These are phyloP conservation scores for Mycosarcoma maydis DNA, from an alignment of 1,284 basidiomycete genomes.

Conservation along the genomic window DNA sequence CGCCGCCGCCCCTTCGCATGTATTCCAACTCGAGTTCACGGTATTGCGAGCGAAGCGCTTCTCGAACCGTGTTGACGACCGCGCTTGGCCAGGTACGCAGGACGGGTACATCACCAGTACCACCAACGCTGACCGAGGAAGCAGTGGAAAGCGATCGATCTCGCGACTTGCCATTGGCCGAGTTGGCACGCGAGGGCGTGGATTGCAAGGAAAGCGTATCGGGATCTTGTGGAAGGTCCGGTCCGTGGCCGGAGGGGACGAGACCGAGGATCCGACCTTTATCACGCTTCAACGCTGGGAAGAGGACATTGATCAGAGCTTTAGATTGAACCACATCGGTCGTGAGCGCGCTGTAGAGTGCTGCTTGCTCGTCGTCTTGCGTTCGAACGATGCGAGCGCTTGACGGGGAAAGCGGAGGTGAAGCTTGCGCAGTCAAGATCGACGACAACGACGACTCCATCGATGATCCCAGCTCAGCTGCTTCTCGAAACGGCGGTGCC, in stretches of 20 bases:
- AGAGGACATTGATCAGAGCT: slow-evolving; percentile 46
- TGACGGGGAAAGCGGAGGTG: slow-evolving; percentile 43
- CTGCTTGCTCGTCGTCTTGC: slow-evolving; percentile 39
- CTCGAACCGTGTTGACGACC: slow-evolving; percentile 33
- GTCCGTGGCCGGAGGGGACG: slow-evolving; percentile 37
- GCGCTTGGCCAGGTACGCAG: slow-evolving; percentile 26
- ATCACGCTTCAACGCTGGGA: slow-evolving; percentile 44
- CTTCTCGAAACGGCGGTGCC: slow-evolving; percentile 26
- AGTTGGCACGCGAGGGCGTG: slow-evolving; percentile 1
- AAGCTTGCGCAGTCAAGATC: slow-evolving; percentile 15
- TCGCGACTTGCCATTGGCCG: slow-evolving; percentile 21
- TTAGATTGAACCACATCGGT: slow-evolving; percentile 46
- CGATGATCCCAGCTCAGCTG: slow-evolving; percentile 17
- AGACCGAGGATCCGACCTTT: slow-evolving; percentile 42
- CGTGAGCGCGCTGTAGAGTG: slow-evolving; percentile 37
- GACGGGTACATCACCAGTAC: not conserved
- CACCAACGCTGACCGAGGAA: not conserved
- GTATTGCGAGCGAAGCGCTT: slow-evolving; percentile 24
- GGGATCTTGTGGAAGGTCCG: slow-evolving; percentile 34
- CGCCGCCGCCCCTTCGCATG: slow-evolving; percentile 12
- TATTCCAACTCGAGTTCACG: slow-evolving; percentile 30
- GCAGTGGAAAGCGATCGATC: slow-evolving; percentile 20
- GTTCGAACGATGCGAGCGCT: slow-evolving; percentile 15
- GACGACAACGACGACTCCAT: slow-evolving; percentile 28
- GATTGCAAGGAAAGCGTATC: slow-evolving; percentile 38